phyloP scores from a whole-genome alignment of 1,139 yeast species.

The Suhomyces maxii region DNA sequence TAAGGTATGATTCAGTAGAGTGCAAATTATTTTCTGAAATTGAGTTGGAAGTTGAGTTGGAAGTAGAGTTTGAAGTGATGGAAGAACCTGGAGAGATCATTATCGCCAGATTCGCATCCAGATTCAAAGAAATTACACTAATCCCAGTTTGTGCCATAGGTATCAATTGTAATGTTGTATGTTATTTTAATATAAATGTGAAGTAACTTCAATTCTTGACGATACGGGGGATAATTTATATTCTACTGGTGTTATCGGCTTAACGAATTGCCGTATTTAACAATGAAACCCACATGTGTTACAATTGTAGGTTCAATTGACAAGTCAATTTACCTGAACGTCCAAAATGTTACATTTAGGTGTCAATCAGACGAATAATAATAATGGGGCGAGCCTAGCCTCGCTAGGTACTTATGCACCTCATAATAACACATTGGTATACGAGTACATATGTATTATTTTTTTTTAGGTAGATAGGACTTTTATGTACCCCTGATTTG shows the following conservation, averaged over 20 bases:
- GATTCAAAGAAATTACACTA: constrained; percentile 2
- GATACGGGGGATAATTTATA: neutral
- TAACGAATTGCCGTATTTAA: neutral
- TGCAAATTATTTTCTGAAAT: neutral
- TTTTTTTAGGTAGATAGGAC: too few relatives aligned
- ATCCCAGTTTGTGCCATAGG: constrained; percentile 4
- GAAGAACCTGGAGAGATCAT: neutral
- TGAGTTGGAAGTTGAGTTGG: neutral
- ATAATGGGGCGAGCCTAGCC: neutral
- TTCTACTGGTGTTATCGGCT: neutral
- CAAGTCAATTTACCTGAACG: neutral
- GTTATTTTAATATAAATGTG: neutral
- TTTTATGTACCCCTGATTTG: too few relatives aligned
- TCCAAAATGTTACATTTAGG: neutral
- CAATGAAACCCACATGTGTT: neutral
- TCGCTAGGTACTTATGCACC: too few relatives aligned
- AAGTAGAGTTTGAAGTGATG: neutral
- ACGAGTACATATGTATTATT: too few relatives aligned
- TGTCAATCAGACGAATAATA: neutral
- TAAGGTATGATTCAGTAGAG: constrained; percentile 8
- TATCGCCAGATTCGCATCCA: constrained; percentile 1
- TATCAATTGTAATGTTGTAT: neutral
- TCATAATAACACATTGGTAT: too few relatives aligned
- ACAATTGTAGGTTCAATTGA: neutral
- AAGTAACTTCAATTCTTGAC: too few relatives aligned